Evolutionary conservation across 139 green algal species (phyloP).

Genomic region (Monoraphidium neglectum): DNA sequence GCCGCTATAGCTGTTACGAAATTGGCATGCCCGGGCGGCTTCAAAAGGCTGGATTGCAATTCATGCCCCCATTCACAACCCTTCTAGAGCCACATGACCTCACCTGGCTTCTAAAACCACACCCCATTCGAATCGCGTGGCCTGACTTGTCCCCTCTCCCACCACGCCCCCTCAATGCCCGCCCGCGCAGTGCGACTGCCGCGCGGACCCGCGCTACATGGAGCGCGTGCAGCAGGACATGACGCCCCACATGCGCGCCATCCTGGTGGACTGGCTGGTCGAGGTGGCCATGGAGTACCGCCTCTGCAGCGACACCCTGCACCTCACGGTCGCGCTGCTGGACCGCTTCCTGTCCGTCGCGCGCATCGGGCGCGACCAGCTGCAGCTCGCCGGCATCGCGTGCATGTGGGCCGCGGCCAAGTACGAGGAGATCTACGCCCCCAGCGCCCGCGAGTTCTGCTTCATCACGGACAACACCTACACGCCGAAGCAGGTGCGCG

Average conservation of each 20-base stretch:
- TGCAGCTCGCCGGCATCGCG: slow-evolving; percentile 85
- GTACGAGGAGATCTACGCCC: slow-evolving; percentile 98
- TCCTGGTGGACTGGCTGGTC: slow-evolving; percentile 98
- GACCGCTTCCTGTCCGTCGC: slow-evolving; percentile 87
- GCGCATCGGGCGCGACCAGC: slow-evolving; percentile 42
- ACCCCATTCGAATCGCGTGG: too few species aligned
- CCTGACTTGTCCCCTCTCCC: background rate
- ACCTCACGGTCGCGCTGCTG: slow-evolving; percentile 86
- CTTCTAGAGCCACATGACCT: too few species aligned
- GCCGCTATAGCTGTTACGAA: too few species aligned
- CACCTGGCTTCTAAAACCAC: too few species aligned
- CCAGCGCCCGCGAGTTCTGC: slow-evolving; percentile 89
- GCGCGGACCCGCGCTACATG: slow-evolving; percentile 74
- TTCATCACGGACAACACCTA: slow-evolving; percentile 99
- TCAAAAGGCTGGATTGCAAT: background rate
- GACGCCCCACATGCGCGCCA: slow-evolving; percentile 88
- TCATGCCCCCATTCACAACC: too few species aligned
- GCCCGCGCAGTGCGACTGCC: slow-evolving; percentile 53
- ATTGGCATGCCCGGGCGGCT: background rate
- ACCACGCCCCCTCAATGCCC: background rate
- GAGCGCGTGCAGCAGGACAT: slow-evolving; percentile 85
- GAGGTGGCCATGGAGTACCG: slow-evolving; percentile 95
- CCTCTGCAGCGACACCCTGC: slow-evolving; percentile 92
- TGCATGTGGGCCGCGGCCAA: slow-evolving; percentile 96
- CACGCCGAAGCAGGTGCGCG: slow-evolving; percentile 77